Percentiles rank a stretch among this genome's conserved stretches.
These are phyloP conservation scores for Cutaneotrichosporon dermatis DNA, from an alignment of 1,284 basidiomycete genomes.

Conservation along the genomic window DNA sequence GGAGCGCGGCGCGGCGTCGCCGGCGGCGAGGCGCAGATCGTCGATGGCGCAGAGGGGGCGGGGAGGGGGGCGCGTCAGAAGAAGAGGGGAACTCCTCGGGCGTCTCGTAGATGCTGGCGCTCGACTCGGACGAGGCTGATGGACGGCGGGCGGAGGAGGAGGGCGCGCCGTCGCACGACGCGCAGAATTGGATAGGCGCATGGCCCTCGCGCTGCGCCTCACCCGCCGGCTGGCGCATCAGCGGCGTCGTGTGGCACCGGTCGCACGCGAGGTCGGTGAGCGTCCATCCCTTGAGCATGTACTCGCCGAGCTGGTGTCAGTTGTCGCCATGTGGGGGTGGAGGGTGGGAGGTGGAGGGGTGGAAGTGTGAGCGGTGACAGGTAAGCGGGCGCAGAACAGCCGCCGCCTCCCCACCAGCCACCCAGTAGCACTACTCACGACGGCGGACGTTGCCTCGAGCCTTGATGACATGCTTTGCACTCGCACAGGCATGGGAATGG, in stretches of 20 bases:
- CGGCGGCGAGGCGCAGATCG: background rate
- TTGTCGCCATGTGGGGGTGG: no score
- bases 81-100: no score
- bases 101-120: background rate
- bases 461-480: constrained; percentile 32
- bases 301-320: constrained; percentile 44
- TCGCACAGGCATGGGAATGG: constrained; percentile 25
- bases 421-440: constrained; percentile 26
- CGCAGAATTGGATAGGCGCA: constrained; percentile 46
- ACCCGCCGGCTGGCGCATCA: constrained; percentile 45
- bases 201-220: constrained; percentile 29
- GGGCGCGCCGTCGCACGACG: constrained; percentile 45
- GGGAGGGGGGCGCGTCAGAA: no score
- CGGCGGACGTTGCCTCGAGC: constrained; percentile 40
- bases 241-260: constrained; percentile 38
- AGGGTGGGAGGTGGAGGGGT: background rate
- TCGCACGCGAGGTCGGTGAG: constrained; percentile 47
- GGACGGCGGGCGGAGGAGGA: background rate
- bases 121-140: constrained; percentile 1
- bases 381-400: no score
- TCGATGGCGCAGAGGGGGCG: no score
- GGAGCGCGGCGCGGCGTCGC: background rate
- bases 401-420: no score
- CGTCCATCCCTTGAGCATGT: constrained; percentile 51
- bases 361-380: background rate